Evolutionary conservation across 257 asterid species (phyloP), one percentile per base, ranked within the genome.

Genomic region (Penstemon barbatus): DNA sequence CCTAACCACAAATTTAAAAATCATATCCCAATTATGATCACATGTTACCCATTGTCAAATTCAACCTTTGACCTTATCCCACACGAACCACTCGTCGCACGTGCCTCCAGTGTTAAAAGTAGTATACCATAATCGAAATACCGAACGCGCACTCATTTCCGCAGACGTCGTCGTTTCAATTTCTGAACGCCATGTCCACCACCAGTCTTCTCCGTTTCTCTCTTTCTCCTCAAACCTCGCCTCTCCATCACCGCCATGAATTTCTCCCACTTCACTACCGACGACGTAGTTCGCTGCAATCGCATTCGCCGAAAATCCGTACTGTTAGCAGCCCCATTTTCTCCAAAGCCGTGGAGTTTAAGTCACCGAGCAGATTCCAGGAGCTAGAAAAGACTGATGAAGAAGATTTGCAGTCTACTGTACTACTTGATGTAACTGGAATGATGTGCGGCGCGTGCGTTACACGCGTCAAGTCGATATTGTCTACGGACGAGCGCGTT

Each of bases 401-500:
- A 61, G 77, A 72, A 3, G 87, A 78, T 8, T 19, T 71, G 9
- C 65, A 18, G 25, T 62, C 87, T 3, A 86, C 87, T 0, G 82
- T 90, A 4, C 73, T 92, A 4, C 88, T 92, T 6, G 97, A 92
- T 18, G 97, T 92, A 3, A 78, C 90, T 5, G 98, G 98, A 48
- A 92, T 92, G 97, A 92, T 92, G 98, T 92, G 98, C 77, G 98
- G 98, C 75, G 97, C 94, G 77, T 88, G 98, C 61, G 98, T 79
- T 13, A 81, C 95, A 18, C 97, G 95, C 57, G 91, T 92, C 64
- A 90, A 92, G 84, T 79, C 98, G 65, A 88, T 92, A 57, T 13
- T 90, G 48, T 72, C 95, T 13, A 80, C 86, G 57, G 95, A 90
- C 78, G 87, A 85, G 61, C 88, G 98, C 67, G 97, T 92, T 8